A percentile compares a stretch with the other conserved stretches of the same genome.
phyloP scores from a whole-genome alignment of 192 early-diverging fungal genomes.

The Phlyctochytrium planicorne region DNA sequence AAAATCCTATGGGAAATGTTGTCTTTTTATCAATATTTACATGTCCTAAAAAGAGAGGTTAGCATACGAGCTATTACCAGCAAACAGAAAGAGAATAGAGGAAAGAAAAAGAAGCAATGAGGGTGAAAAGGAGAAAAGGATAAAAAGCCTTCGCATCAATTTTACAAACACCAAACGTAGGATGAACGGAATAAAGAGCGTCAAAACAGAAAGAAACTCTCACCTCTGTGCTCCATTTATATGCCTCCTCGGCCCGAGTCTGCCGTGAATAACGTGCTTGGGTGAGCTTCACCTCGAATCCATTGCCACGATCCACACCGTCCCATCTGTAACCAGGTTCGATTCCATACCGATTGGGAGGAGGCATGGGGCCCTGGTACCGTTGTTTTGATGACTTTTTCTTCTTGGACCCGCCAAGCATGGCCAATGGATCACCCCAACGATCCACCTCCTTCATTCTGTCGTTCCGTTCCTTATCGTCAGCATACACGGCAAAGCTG shows the following conservation, averaged over 20 bases:
- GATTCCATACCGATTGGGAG: constrained; percentile 69
- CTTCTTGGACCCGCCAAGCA: constrained; percentile 22
- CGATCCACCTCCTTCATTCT: constrained; percentile 49
- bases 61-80: too few species aligned
- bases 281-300: constrained; percentile 62
- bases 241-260: constrained; percentile 30
- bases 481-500: constrained; percentile 45
- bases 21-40: too few species aligned
- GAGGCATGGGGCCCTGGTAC: constrained; percentile 56
- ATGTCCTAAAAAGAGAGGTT: too few species aligned
- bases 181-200: too few species aligned
- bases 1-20: too few species aligned
- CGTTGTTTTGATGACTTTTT: constrained; percentile 32
- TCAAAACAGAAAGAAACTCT: too few species aligned
- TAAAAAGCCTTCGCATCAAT: too few species aligned
- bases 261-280: constrained; percentile 26
- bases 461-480: constrained; percentile 49
- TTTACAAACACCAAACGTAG: too few species aligned
- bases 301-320: constrained; percentile 77
- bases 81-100: too few species aligned
- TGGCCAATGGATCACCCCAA: constrained; percentile 73
- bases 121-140: too few species aligned
- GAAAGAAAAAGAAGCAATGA: too few species aligned
- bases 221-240: constrained; percentile 52
- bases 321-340: constrained; percentile 79